Evolutionary conservation across 2,329 filamentous ascomycete genomes (phyloP), one percentile per base, ranked within the genome.

Genomic region (Fusarium hainanense): DNA sequence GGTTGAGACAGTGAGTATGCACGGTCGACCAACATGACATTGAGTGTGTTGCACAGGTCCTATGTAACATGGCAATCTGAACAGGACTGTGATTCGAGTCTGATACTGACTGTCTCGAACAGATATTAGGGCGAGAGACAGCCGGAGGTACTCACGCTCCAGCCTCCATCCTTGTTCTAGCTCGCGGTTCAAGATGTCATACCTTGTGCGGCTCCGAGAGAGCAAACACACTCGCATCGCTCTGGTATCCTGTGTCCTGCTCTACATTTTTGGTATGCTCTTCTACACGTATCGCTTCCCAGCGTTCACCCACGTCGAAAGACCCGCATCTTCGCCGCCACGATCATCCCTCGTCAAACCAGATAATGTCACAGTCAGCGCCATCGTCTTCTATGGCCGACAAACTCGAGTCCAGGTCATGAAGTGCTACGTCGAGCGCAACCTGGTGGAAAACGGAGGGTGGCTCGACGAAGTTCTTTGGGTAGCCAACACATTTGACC

Each of bases 401-500:
- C 30, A 42, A 21, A 63, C 52, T 12, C 54, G 69, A 32, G 69
- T 71, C 2, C 25, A 58, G 6, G 49, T 42, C 10, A 52, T 71
- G 69, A 47, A 60, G n/a, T 71, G 69, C 8, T 71, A 71, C n/a
- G 23, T 71, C 7, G 69, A 71, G 49, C 65, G 68, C 4, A 71
- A 71, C 8, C n/a, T 71, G 51, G 58, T 67, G 2, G 61, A 71
- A 3, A 69, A 71, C 4, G 69, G 68, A 37, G 69, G 68, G 2
- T 71, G 68, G 69, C 57, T 71, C 1, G 68, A 71, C 7, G 69
- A 71, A 23, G 56, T 71, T 2, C 44, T 71, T 6, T 71, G 69
- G 69, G 54, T 71, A 9, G 65, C 56, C 32, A 71, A 71, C 23
- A 71, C 69, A 13, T 28, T 28, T 11, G 28, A 28, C 28, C 28